Percentiles rank a stretch among this genome's conserved stretches.
phyloP scores from a whole-genome alignment of 2,329 filamentous ascomycete species.

The Ophiostoma novo-ulmi region DNA sequence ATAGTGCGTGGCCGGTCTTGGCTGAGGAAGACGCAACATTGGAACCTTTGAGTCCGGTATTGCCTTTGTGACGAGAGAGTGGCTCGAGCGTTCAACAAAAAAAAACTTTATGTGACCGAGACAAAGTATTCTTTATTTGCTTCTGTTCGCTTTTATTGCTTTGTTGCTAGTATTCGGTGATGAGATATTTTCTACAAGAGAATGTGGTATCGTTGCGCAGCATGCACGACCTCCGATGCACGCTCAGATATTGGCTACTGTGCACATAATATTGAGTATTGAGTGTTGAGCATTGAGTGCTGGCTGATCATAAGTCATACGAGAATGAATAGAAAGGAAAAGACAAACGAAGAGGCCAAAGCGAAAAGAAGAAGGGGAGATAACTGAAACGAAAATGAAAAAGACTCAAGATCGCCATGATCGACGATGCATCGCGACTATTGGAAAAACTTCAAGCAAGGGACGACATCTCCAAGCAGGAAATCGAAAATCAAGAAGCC shows the following conservation, averaged over 20 bases:
- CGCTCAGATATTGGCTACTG: not conserved
- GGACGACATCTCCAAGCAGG: not conserved
- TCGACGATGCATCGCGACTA: conserved; percentile 8
- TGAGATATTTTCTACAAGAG: not conserved
- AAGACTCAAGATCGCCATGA: not conserved
- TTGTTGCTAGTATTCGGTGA: no score
- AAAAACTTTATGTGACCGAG: no score
- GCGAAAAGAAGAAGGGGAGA: not conserved
- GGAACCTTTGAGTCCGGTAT: not conserved
- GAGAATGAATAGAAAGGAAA: not conserved
- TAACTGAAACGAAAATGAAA: not conserved
- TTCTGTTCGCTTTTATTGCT: no score
- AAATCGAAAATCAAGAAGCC: not conserved
- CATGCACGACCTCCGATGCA: conserved; percentile 9
- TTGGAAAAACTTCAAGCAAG: not conserved
- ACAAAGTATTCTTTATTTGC: no score
- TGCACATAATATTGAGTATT: not conserved
- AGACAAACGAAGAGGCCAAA: not conserved
- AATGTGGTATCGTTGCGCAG: not conserved
- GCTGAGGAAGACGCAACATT: not conserved
- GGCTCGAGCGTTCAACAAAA: not conserved
- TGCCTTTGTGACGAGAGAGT: not conserved
- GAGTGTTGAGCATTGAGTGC: not conserved
- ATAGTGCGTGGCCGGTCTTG: not conserved
- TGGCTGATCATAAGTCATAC: not conserved